These are phyloP conservation scores for Acanthamoeba quina DNA, from an alignment of 208 protist genomes.

Conservation along the genomic window DNA sequence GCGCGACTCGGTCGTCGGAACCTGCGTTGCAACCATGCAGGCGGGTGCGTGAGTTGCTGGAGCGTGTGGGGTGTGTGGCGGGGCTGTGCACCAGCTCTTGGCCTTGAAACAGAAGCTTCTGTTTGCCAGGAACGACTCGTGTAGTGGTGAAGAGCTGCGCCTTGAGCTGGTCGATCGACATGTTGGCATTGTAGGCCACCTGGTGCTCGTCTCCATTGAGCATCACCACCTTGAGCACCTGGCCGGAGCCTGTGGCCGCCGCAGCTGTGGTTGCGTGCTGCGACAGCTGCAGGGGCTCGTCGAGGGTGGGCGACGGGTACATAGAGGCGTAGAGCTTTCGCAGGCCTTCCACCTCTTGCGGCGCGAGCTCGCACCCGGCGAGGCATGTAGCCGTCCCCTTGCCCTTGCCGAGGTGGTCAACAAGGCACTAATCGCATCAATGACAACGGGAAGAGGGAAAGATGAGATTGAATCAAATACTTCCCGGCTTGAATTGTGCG, in stretches of 20 bases:
- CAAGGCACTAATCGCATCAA: background rate
- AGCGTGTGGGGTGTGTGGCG: no score
- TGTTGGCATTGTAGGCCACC: background rate
- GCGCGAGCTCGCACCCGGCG: background rate
- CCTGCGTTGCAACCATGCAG: background rate
- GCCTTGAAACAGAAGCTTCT: constrained; percentile 28
- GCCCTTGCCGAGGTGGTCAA: background rate
- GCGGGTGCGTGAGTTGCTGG: background rate
- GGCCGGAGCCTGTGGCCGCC: background rate
- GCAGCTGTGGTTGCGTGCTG: background rate
- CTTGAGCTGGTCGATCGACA: constrained; percentile 5
- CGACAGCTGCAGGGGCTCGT: background rate
- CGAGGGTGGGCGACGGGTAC: background rate
- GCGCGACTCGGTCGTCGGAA: background rate
- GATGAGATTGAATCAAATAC: background rate
- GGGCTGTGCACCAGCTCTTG: background rate
- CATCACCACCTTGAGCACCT: constrained; percentile 17
- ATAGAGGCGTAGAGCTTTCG: background rate
- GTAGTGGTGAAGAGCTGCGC: background rate
- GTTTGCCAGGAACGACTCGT: constrained; percentile 1
- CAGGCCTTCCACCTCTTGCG: background rate
- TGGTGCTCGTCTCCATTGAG: constrained; percentile 1
- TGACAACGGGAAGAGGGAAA: background rate
- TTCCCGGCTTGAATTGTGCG: no score
- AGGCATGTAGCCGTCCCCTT: background rate